phyloP scores from a whole-genome alignment of 176 grass and related monocot genomes.

The Oryza australiensis region DNA sequence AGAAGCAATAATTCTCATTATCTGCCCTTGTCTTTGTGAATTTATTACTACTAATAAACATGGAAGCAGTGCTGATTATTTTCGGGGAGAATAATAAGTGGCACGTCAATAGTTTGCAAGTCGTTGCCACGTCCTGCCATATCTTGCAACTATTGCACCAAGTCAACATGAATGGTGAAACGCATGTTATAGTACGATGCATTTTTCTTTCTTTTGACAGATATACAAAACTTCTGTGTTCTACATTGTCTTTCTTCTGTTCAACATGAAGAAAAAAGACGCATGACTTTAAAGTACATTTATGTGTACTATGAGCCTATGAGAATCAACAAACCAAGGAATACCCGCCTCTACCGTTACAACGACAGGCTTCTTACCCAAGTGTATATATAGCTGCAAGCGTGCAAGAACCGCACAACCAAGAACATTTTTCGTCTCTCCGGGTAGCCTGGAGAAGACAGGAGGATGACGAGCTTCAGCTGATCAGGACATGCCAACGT shows the following conservation, averaged over 20 bases:
- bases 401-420: conserved; percentile 16
- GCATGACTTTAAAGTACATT: conserved; percentile 19
- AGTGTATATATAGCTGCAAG: conserved; percentile 6
- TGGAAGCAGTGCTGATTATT: background rate
- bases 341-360: conserved; percentile 27
- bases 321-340: conserved; percentile 22
- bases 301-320: background rate
- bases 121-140: background rate
- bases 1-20: background rate
- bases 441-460: background rate
- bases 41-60: background rate
- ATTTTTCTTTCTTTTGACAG: background rate
- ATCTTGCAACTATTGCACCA: background rate
- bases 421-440: conserved; percentile 8
- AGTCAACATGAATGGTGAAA: background rate
- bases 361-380: conserved; percentile 19
- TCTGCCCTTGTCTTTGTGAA: background rate
- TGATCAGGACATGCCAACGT: background rate
- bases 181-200: background rate
- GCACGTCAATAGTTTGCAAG: background rate
- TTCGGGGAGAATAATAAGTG: background rate
- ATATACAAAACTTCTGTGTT: conserved; percentile 37
- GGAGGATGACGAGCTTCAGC: conserved; percentile 10
- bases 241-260: background rate
- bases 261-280: background rate